phyloP scores from a whole-genome alignment of 2,329 filamentous ascomycete species.

The Tolypocladium pustulatum region DNA sequence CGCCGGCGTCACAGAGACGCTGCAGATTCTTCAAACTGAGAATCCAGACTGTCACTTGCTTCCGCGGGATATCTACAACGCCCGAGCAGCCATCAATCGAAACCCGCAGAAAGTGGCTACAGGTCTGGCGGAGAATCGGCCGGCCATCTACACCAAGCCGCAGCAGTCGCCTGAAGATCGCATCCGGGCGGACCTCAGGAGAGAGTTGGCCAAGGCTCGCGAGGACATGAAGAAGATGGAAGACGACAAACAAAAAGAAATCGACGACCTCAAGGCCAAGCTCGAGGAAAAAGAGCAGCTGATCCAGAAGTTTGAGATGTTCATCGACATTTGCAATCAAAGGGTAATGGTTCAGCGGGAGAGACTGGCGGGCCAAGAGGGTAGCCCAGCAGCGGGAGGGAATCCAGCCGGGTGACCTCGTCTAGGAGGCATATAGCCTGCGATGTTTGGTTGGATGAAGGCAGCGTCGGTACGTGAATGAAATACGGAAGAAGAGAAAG shows the following conservation, averaged over 20 bases:
- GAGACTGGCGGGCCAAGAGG: conserved; percentile 28
- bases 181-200: conserved; percentile 49
- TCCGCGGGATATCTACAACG: conserved; percentile 58
- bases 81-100: conserved; percentile 54
- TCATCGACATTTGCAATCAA: conserved; percentile 59
- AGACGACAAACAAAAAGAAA: conserved; percentile 46
- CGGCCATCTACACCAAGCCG: conserved; percentile 57
- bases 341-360: conserved; percentile 54
- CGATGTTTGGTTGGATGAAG: background rate
- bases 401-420: conserved; percentile 12
- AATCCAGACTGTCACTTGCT: conserved; percentile 54
- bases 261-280: conserved; percentile 46
- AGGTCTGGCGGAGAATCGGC: conserved; percentile 48
- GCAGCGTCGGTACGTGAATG: background rate
- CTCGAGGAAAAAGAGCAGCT: conserved; percentile 53
- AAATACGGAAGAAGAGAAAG: background rate
- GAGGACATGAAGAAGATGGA: conserved; percentile 46
- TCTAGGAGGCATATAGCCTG: background rate
- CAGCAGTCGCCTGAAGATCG: conserved; percentile 53
- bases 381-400: conserved; percentile 12
- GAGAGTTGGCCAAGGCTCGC: conserved; percentile 47
- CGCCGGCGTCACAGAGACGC: conserved; percentile 54
- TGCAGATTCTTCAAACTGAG: conserved; percentile 53
- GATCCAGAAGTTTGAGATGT: conserved; percentile 57
- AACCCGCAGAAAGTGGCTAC: conserved; percentile 52